Evolutionary conservation across 176 grass and related monocot species (phyloP), one percentile per base, ranked within the genome.

Genomic region (Aegilops tauschii): DNA sequence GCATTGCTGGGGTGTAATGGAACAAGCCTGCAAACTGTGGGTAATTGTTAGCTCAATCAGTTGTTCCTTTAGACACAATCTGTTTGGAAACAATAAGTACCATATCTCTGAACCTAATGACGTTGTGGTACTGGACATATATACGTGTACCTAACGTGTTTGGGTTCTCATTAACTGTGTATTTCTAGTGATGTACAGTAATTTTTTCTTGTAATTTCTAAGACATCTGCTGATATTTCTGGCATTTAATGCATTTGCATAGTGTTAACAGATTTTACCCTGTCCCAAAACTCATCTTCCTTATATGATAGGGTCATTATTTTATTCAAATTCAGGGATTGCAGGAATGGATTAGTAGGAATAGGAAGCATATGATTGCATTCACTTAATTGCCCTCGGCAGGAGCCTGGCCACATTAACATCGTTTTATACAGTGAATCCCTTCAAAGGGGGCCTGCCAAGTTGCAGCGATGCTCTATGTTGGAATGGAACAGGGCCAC

Each of bases 351-450:
- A 65, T 31, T 20, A 67, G 44, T 44, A 40, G 17, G 54, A 65
- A 58, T 39, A 67, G 23, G 23, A 36, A 80, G 65, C 67, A 65
- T 29, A 85, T 3, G 2, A 6, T 80, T 34, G 47, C 45, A 63
- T 5, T 37, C 11, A 68, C 21, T 31, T 28, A 65, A 20, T 64
- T 63, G 9, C 62, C 32, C 35, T 62, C 5, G 12, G 20, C 37
- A 80, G 28, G 85, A 81, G 35, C 77, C 37, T 89, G n/a, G n/a
- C 8, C 44, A 68, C 76, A 67, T 80, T 59, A 56, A 65, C 58
- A 66, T 54, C 42, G 56, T 68, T 59, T 59, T 74, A 74, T 34
- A 67, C 14, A 27, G 29, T 45, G 20, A 76, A 61, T 59, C 69
- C 50, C 14, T 76, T 76, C 45, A 61, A 42, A 61, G 35, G 47